These are phyloP conservation scores for Talaromyces adpressus DNA, from an alignment of 495 filamentous ascomycete species.

Conservation along the genomic window DNA sequence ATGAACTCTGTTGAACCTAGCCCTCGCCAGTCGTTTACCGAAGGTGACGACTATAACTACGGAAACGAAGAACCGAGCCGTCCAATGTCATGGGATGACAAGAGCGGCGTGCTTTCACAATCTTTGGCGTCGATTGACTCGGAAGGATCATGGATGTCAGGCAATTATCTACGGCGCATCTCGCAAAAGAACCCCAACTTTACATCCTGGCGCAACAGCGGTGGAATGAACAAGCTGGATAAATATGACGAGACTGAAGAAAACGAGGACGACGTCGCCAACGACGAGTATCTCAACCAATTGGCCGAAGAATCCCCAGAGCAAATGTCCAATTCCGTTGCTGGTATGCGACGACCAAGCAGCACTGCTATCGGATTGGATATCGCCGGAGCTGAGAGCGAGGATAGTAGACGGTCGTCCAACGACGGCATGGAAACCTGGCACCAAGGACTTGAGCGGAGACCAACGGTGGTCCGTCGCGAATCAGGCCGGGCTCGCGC, in stretches of 20 bases:
- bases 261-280: constrained; percentile 39
- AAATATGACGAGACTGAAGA: constrained; percentile 17
- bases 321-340: constrained; percentile 14
- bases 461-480: constrained; percentile 48
- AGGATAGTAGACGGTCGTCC: not conserved
- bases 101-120: constrained; percentile 48
- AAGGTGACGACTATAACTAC: constrained; percentile 18
- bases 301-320: constrained; percentile 41
- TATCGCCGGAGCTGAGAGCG: constrained; percentile 13
- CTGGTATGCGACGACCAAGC: constrained; percentile 21
- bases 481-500: constrained; percentile 44
- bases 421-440: constrained; percentile 33
- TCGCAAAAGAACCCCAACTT: constrained; percentile 37
- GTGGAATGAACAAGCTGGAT: constrained; percentile 30
- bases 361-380: constrained; percentile 30
- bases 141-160: constrained; percentile 89
- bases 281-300: constrained; percentile 58
- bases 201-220: constrained; percentile 35
- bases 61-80: constrained; percentile 21
- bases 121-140: constrained; percentile 84
- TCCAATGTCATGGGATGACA: constrained; percentile 28
- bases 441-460: constrained; percentile 47
- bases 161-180: constrained; percentile 48
- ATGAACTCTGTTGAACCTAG: not conserved
- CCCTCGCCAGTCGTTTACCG: constrained; percentile 9